Evolutionary conservation across 2,329 filamentous ascomycete species (phyloP), one percentile per base, ranked within the genome.

Genomic region (Colletotrichum orbiculare): DNA sequence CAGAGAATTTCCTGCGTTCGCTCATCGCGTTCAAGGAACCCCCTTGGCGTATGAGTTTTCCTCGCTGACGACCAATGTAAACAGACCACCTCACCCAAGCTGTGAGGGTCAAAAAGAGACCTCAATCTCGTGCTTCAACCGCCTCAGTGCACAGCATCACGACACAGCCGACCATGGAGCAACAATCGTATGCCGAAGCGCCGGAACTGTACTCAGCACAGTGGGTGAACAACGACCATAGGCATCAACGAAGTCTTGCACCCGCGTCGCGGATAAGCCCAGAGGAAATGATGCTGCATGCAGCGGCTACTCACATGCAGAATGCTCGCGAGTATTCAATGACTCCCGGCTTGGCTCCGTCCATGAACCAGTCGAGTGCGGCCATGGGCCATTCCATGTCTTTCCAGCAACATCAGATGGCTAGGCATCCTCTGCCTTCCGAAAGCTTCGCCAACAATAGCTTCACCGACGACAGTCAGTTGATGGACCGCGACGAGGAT

Each of bases 401-500:
- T 6, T 69, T 66, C 13, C 78, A 80, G 50, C 82, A 83, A 35
- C 73, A 75, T 17, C 66, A 65, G 68, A 76, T 79, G 68, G 71
- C 76, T 37, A 78, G 85, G 15, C 86, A 87, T 68, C 82, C 84
- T 13, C 75, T 88, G n/a, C 81, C 85, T 7, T 76, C 78, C 54
- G 87, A 89, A 46, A 81, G 82, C 42, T 89, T 84, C 69, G 77
- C 78, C 46, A 83, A 82, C 68, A 77, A 78, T 66, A 87, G 83
- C 73, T 89, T 87, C 70, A 83, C 81, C 37, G 87, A 89, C 63
- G 86, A 89, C 57, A 85, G 82, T 69, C 86, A 89, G 70, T 81
- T 89, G 78, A 73, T 88, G 69, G 87, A 89, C 60, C 83, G 84
- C 52, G 87, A 89, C 49, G 85, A 86, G 35, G 87, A 89, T 11